Conservation (phyloP, 306 rosid species). For the Cucumis melo region DNA sequence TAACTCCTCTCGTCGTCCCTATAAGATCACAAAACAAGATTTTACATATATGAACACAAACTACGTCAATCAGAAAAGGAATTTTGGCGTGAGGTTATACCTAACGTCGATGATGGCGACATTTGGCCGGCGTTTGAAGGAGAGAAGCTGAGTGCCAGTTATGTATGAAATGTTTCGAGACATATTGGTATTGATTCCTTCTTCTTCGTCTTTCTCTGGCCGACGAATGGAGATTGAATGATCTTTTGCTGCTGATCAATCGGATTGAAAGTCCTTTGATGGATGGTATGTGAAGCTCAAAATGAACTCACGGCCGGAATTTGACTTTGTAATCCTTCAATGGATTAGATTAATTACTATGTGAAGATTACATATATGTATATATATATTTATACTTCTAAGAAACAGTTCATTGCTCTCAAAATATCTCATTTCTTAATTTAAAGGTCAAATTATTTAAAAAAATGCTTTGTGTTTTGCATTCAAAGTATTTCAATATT, state of each 20-base stretch:
- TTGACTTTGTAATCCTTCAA: neutral
- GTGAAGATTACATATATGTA: too few species aligned
- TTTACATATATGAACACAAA: neutral
- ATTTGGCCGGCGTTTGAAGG: constrained; percentile 8
- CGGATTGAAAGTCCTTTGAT: neutral
- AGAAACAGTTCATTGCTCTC: too few species aligned
- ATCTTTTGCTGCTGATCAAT: neutral
- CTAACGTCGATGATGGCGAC: constrained; percentile 12
- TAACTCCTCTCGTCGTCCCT: constrained; percentile 14
- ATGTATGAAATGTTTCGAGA: constrained; percentile 16
- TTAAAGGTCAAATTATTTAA: too few species aligned
- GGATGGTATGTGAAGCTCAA: neutral
- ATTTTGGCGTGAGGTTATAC: neutral
- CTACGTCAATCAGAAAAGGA: neutral
- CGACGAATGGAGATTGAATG: neutral
- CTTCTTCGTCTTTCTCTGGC: neutral
- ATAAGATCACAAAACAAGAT: neutral
- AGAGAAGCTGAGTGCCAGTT: constrained; percentile 5
- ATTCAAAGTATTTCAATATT: too few species aligned
- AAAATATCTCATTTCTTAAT: too few species aligned
- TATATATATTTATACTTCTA: too few species aligned
- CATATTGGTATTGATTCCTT: constrained; percentile 6
- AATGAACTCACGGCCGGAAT: neutral
- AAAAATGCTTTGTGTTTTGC: too few species aligned
- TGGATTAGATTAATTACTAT: neutral